Conservation (phyloP, 179 eudicot species). For the Beta lomatogona region DNA sequence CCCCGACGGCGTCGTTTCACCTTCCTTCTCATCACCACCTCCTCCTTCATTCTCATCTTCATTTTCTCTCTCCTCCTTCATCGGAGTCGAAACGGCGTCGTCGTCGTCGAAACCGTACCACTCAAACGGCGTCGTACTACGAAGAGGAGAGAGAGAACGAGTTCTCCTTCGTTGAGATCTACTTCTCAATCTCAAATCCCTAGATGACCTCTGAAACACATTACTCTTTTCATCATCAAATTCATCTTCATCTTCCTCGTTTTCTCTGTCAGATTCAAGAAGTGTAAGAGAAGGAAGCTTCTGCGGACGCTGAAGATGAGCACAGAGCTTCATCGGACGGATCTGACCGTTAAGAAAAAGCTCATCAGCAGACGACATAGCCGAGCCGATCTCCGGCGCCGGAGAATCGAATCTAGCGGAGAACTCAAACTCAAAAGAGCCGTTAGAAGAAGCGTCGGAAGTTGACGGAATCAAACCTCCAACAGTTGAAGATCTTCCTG, state of each 20-base stretch:
- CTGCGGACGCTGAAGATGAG: slow-evolving; percentile 60
- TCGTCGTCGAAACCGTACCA: slow-evolving; percentile 37
- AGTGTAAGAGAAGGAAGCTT: slow-evolving; percentile 39
- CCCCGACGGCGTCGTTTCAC: slow-evolving; percentile 49
- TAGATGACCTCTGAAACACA: slow-evolving; percentile 24
- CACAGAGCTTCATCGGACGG: slow-evolving; percentile 81
- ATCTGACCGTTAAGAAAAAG: slow-evolving; percentile 87
- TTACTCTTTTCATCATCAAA: slow-evolving; percentile 18
- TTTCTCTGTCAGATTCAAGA: slow-evolving; percentile 32
- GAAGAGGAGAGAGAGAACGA: slow-evolving; percentile 80
- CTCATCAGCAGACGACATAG: slow-evolving; percentile 76
- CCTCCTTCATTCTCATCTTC: background rate
- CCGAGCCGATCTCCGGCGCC: slow-evolving; percentile 32
- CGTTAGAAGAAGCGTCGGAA: slow-evolving; percentile 30
- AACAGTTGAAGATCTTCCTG: slow-evolving; percentile 3
- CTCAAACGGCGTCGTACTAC: slow-evolving; percentile 47
- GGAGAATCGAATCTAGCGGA: slow-evolving; percentile 35
- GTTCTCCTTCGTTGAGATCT: slow-evolving; percentile 61
- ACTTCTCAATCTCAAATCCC: slow-evolving; percentile 47
- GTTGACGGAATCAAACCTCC: slow-evolving; percentile 19
- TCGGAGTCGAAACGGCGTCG: slow-evolving; percentile 17
- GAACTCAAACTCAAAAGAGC: slow-evolving; percentile 74
- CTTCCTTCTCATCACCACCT: background rate
- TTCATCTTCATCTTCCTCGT: slow-evolving; percentile 20
- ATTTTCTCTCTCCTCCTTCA: slow-evolving; percentile 4